Base-by-base conservation (phyloP, 1,284 basidiomycete genomes). In the Ustilago nuda region DNA sequence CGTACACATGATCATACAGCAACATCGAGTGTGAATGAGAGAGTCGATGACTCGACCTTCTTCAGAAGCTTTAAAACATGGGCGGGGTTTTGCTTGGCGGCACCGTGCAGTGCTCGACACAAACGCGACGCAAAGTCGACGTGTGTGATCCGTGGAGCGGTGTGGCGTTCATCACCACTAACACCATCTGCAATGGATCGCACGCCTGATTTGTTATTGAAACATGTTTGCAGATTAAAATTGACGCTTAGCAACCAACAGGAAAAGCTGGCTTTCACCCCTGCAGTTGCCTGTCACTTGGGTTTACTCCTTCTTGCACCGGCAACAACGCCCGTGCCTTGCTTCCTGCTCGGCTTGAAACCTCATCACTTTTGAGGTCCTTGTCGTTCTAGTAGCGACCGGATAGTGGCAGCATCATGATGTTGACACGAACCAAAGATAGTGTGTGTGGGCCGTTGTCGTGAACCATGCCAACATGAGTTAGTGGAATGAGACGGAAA, bases 11-110 rank as follows among this genome's bases (percentile, higher is more conserved):
- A 35, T 52, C 50, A 33, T 52, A 52, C 50, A 52, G 45, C 13
- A n/a, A 35, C 13, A n/a, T 23, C 8, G 23, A 45, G 23, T 30
- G n/a, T 27, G 23, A 27, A 3, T 27, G 23, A 27, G 23, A 27
- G 27, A 27, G 13, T 15, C 11, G 23, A 54, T 61, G 59, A 54
- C 59, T 61, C 59, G 59, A 61, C 59, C 59, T 61, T 61, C 50
- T 53, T 39, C 12, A 56, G 51, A 54, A 61, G 50, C 32, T 39
- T 43, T 56, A 30, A 45, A 19, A 19, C 23, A 27, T 27, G 23
- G 23, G 23, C 23, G 23, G 23, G 23, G 23, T 23, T 23, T 23
- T 23, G 23, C 5, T 19, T n/a, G 43, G n/a, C n/a, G 43, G 43
- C 43, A 4, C 43, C 43, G 19, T 45, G 43, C 43, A 45, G 43